Conservation (phyloP, 169 alveolate species). For the Sarcocystis neurona region DNA sequence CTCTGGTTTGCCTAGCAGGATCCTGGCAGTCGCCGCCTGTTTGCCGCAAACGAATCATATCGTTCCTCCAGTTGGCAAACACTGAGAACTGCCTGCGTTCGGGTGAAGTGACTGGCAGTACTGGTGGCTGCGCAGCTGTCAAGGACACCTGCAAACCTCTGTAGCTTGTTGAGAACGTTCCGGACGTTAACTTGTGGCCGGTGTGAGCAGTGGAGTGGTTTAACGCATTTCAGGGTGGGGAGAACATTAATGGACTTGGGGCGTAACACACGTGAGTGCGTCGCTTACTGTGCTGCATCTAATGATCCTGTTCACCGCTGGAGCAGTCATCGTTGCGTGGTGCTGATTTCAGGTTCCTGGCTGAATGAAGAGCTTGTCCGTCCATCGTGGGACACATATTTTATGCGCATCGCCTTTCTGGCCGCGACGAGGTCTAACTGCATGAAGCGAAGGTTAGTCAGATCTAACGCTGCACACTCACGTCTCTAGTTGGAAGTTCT, state of each 20-base stretch:
- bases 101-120: too few relatives aligned
- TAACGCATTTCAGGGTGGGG: background rate
- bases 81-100: too few relatives aligned
- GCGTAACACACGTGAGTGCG: background rate
- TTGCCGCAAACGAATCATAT: too few relatives aligned
- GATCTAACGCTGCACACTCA: too few relatives aligned
- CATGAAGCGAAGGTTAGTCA: constrained; percentile 74
- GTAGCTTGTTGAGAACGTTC: too few relatives aligned
- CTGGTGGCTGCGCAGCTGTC: too few relatives aligned
- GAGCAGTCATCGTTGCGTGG: background rate
- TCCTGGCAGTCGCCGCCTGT: too few relatives aligned
- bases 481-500: too few relatives aligned
- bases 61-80: too few relatives aligned
- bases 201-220: background rate
- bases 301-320: background rate
- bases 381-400: constrained; percentile 83
- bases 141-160: too few relatives aligned
- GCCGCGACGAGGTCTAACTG: constrained; percentile 85
- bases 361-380: constrained; percentile 62
- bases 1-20: too few relatives aligned
- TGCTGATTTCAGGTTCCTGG: background rate
- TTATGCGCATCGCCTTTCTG: constrained; percentile 81
- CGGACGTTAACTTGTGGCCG: background rate
- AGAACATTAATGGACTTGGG: background rate
- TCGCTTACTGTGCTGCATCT: background rate